Evolutionary conservation across 768 basidiomycete species (phyloP).

Genomic region (Suillus alpinus): DNA sequence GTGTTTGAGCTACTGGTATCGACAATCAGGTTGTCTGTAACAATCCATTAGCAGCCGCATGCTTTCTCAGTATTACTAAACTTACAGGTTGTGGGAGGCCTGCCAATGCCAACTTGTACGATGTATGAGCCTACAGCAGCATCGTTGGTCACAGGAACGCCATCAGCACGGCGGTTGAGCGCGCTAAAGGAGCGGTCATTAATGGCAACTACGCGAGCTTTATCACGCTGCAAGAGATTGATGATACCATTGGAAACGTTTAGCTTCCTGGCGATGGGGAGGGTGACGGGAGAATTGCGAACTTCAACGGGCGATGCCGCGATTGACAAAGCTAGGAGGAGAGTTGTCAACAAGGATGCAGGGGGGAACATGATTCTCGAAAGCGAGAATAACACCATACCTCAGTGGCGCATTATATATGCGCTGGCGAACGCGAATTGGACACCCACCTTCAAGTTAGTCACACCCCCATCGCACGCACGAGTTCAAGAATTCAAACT

Average conservation of each 20-base stretch:
- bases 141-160: conserved; percentile 41
- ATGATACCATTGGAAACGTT: conserved; percentile 45
- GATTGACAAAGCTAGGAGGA: conserved; percentile 45
- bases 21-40: conserved; percentile 49
- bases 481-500: too few species aligned
- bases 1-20: conserved; percentile 68
- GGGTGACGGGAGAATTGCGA: conserved; percentile 37
- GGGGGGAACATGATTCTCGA: conserved; percentile 33
- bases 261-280: conserved; percentile 51
- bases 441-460: too few species aligned
- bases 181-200: conserved; percentile 27
- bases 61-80: not conserved
- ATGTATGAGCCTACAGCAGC: conserved; percentile 30
- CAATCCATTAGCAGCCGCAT: not conserved
- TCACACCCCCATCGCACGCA: too few species aligned
- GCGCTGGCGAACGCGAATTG: not conserved
- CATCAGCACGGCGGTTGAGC: conserved; percentile 17
- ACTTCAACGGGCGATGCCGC: conserved; percentile 43
- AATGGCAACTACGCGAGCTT: conserved; percentile 45
- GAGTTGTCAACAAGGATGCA: conserved; percentile 39
- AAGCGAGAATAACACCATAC: not conserved
- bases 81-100: conserved; percentile 54
- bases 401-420: not conserved
- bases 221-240: conserved; percentile 50
- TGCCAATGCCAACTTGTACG: conserved; percentile 50